phyloP scores from a whole-genome alignment of 495 filamentous ascomycete species.

The Podospora appendiculata region DNA sequence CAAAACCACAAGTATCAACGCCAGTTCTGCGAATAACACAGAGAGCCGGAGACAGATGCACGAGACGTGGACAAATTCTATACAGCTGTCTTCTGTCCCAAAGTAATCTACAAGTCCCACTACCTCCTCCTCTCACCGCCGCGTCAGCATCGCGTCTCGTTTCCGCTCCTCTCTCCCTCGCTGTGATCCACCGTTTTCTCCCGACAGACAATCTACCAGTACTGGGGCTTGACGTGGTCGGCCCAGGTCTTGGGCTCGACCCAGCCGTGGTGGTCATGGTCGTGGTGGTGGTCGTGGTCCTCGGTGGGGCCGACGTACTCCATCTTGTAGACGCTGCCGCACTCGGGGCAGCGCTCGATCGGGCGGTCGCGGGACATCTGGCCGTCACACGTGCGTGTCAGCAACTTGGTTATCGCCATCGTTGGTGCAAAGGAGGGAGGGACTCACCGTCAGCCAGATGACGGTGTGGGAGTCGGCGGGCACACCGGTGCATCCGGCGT shows the following conservation, averaged over 20 bases:
- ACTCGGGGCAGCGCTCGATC: slow-evolving; percentile 88
- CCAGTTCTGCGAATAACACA: too few species aligned
- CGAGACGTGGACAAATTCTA: slow-evolving; percentile 8
- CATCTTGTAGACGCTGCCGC: slow-evolving; percentile 92
- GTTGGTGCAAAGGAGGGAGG: too few species aligned
- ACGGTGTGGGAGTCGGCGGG: slow-evolving; percentile 87
- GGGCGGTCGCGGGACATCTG: slow-evolving; percentile 86
- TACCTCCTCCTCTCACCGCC: background rate
- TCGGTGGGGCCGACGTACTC: slow-evolving; percentile 83
- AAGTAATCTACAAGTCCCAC: slow-evolving; percentile 11
- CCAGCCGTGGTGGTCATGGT: slow-evolving; percentile 49
- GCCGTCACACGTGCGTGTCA: background rate
- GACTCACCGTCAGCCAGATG: slow-evolving; percentile 79
- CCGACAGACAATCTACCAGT: slow-evolving; percentile 61
- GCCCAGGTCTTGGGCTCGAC: slow-evolving; percentile 87
- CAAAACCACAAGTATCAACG: too few species aligned
- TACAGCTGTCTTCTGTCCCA: slow-evolving; percentile 6
- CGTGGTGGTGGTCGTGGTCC: slow-evolving; percentile 48
- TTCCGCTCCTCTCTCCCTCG: background rate
- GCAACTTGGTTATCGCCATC: background rate
- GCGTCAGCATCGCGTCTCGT: background rate
- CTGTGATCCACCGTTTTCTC: slow-evolving; percentile 3
- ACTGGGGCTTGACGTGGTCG: slow-evolving; percentile 87
- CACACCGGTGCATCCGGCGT: slow-evolving; percentile 89
- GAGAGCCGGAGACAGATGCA: too few species aligned